Base-by-base conservation (phyloP, 1,284 basidiomycete species). In the Sanghuangporus sanghuang region DNA sequence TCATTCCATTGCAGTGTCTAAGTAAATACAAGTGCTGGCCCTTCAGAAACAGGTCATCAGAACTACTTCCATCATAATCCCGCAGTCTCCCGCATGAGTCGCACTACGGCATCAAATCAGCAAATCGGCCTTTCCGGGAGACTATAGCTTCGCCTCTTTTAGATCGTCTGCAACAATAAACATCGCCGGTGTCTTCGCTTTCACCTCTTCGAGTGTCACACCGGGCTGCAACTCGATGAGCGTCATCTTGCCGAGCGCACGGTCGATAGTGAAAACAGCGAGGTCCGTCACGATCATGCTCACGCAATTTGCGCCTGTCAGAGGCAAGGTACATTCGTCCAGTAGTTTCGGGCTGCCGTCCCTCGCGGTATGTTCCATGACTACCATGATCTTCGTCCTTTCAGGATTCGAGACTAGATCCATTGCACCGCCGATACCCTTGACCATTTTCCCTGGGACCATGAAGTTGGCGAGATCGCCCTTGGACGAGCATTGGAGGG, bases 401-500 rank as follows among this genome's bases (percentile, higher is more conserved):
- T 95, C 92, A 1, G 93, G 94, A 76, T 95, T 95, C 53, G 93
- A 95, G 62, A 96, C 93, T 59, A 96, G 86, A 73, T 96, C 95
- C 94, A 97, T 97, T 1, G 95, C 95, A 63, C 96, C 95, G 36
- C 95, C 95, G 73, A 97, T 95, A 82, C 92, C 90, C 81, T 92
- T 93, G 59, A 94, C 85, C 72, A 95, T 84, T 77, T 96, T 95
- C 38, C 93, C 93, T 14, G 95, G 95, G 69, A 98, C 94, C 95
- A 97, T 98, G 74, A 93, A 98, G 80, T 98, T 98, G 58, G 96
- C 96, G 66, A 98, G 90, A 73, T 98, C 95, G 64, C 96, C 96
- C 23, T 87, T 87, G 69, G 90, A 86, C 1, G 93, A 94, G 57
- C 98, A 95, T 81, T 98, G 90, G 87, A 98, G 94, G 2, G 96